These are phyloP conservation scores for Amanita thiersii DNA, from an alignment of 768 basidiomycete genomes.

Conservation along the genomic window DNA sequence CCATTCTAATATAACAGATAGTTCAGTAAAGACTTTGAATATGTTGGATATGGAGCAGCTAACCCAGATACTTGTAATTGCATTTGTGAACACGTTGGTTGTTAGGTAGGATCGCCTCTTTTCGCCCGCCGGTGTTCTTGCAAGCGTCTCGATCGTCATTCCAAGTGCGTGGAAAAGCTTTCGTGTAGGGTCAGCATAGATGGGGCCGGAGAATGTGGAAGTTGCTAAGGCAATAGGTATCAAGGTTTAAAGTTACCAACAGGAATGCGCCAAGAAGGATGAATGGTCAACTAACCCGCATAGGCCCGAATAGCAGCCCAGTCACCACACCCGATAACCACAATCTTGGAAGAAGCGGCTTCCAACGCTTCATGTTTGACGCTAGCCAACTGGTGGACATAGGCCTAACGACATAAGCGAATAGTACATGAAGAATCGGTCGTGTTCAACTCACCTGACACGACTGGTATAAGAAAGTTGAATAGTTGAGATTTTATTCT, in stretches of 20 bases:
- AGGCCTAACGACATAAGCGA: conserved; percentile 25
- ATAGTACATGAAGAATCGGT: background rate
- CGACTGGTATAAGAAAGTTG: conserved; percentile 16
- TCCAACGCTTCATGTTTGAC: conserved; percentile 33
- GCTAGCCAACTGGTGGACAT: conserved; percentile 36
- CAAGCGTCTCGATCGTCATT: conserved; percentile 44
- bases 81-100: conserved; percentile 19
- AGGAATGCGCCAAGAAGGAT: background rate
- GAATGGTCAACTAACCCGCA: conserved; percentile 25
- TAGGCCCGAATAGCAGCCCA: conserved; percentile 43
- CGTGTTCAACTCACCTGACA: conserved; percentile 30
- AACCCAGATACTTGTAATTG: conserved; percentile 38
- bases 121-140: conserved; percentile 34
- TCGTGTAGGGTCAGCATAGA: conserved; percentile 63
- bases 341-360: conserved; percentile 29
- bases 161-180: conserved; percentile 52
- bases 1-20: conserved; percentile 21
- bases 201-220: conserved; percentile 33
- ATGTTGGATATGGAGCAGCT: conserved; percentile 1
- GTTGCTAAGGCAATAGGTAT: conserved; percentile 22
- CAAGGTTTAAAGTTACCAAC: background rate
- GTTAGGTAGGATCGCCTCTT: conserved; percentile 39
- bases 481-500: too few species aligned
- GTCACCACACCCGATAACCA: conserved; percentile 56
- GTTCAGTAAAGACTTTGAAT: background rate